These are phyloP conservation scores for Populus nigra DNA, from an alignment of 345 rosid genomes.

Conservation along the genomic window DNA sequence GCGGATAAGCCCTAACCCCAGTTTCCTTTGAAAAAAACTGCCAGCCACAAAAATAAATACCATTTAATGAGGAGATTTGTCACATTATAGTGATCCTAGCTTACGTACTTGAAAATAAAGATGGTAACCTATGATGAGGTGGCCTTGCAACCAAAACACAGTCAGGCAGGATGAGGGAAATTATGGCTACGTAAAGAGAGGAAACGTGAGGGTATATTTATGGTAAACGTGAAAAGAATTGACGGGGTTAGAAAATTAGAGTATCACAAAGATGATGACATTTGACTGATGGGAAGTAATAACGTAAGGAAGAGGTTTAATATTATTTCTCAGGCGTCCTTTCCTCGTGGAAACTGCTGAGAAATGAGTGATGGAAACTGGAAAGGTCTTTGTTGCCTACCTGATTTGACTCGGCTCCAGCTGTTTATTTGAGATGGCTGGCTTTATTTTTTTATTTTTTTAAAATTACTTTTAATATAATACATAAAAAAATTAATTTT, in stretches of 20 bases:
- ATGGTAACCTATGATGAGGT: background rate
- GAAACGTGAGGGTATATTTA: background rate
- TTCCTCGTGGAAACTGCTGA: background rate
- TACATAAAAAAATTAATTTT: too few species aligned
- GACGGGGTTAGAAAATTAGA: background rate
- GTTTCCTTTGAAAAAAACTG: constrained; percentile 33
- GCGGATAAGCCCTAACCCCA: background rate
- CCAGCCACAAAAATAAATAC: constrained; percentile 19
- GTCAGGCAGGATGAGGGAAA: background rate
- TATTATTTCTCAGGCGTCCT: background rate
- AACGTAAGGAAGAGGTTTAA: background rate
- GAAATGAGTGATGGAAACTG: background rate
- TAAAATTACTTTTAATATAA: too few species aligned
- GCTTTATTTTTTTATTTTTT: too few species aligned
- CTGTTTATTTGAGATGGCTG: too few species aligned
- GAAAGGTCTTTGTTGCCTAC: background rate
- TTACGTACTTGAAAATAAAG: background rate
- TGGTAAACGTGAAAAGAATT: too few species aligned
- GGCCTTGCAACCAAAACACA: background rate
- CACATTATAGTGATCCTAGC: background rate
- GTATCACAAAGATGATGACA: background rate
- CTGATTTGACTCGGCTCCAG: background rate
- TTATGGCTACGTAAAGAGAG: background rate
- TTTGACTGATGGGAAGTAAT: background rate
- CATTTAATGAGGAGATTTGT: background rate